These are phyloP conservation scores for Plasmopara viticola DNA, from an alignment of 352 stramenopile species.

Conservation along the genomic window DNA sequence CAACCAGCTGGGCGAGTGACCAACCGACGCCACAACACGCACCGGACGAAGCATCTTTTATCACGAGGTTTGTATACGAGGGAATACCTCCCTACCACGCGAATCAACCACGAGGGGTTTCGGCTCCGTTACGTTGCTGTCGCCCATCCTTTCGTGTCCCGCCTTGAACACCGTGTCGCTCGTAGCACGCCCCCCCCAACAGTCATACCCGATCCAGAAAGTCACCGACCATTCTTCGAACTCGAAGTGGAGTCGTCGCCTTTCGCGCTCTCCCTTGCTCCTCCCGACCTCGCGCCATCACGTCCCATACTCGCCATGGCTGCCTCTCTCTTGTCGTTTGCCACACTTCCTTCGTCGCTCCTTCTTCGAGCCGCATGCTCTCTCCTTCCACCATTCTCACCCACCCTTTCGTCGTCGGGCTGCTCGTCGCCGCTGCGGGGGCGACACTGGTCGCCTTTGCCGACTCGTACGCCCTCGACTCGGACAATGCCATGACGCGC, in stretches of 20 bases:
- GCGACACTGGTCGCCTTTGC: constrained; percentile 7
- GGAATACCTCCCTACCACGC: background rate
- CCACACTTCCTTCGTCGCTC: constrained; percentile 15
- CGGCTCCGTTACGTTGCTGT: too few relatives aligned
- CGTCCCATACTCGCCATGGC: background rate
- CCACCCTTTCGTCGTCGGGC: constrained; percentile 20
- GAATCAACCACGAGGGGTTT: too few relatives aligned
- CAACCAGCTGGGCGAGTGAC: background rate
- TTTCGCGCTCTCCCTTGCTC: background rate
- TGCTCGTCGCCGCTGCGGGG: constrained; percentile 15
- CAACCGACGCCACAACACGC: background rate
- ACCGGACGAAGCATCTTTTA: too few relatives aligned
- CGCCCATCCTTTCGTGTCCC: background rate
- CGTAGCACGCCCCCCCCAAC: background rate
- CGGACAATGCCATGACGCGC: constrained; percentile 7
- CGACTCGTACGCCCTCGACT: constrained; percentile 14
- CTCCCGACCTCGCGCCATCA: constrained; percentile 15
- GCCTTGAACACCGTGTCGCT: background rate
- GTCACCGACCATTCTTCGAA: constrained; percentile 6
- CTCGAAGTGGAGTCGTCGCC: constrained; percentile 2
- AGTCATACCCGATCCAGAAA: background rate
- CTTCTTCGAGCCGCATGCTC: constrained; percentile 22
- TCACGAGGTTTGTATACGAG: background rate
- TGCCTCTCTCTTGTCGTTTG: background rate
- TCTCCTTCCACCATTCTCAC: constrained; percentile 9